These are phyloP conservation scores for Ceratobasidium papillatum DNA, from an alignment of 1,284 basidiomycete species.

Conservation along the genomic window DNA sequence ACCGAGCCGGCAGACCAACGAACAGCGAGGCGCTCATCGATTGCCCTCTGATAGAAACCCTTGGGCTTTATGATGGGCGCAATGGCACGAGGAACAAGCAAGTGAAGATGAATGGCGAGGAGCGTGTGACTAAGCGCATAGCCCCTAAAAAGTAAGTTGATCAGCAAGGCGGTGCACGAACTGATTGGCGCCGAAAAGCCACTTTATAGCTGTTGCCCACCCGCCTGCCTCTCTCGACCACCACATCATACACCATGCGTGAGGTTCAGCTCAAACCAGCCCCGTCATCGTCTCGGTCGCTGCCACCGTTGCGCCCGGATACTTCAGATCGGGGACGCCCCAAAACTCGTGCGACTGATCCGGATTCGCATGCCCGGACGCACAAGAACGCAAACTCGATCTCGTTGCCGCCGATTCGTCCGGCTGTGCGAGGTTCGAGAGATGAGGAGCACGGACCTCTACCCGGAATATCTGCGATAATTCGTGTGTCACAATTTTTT, in stretches of 20 bases:
- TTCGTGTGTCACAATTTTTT: background rate
- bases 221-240: constrained; percentile 7
- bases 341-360: constrained; percentile 19
- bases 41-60: background rate
- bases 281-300: constrained; percentile 21
- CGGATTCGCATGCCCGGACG: background rate
- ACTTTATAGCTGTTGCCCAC: background rate
- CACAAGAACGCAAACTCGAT: constrained; percentile 1
- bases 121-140: background rate
- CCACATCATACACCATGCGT: constrained; percentile 3
- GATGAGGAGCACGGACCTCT: constrained; percentile 23
- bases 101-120: background rate
- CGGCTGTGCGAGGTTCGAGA: constrained; percentile 6
- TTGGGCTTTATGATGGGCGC: background rate
- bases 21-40: background rate
- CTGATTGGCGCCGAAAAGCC: constrained; percentile 12
- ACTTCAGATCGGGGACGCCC: constrained; percentile 12
- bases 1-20: background rate
- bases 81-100: background rate
- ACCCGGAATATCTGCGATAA: constrained; percentile 19
- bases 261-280: background rate
- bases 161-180: constrained; percentile 1
- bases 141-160: constrained; percentile 5
- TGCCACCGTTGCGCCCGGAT: constrained; percentile 10
- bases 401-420: constrained; percentile 29